A percentile compares a stretch with the other conserved stretches of the same genome.
phyloP scores from a whole-genome alignment of 331 rosid genomes.

The Malus hybrid region DNA sequence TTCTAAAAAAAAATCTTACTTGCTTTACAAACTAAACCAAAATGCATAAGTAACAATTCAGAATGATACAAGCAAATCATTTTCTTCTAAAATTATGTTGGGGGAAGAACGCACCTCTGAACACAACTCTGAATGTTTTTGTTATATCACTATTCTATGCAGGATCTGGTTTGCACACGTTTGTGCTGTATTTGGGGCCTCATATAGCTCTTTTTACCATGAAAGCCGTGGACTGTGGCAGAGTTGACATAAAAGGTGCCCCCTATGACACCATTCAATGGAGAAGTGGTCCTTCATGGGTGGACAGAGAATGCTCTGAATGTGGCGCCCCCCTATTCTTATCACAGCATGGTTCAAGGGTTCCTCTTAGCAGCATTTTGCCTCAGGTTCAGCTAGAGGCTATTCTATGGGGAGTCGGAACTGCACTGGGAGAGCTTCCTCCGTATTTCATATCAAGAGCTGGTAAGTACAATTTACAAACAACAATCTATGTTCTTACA shows the following conservation, averaged over 20 bases:
- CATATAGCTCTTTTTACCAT: slow-evolving; percentile 88
- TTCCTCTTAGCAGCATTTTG: slow-evolving; percentile 81
- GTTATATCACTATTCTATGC: slow-evolving; percentile 16
- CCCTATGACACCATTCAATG: slow-evolving; percentile 87
- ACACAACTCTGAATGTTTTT: neutral
- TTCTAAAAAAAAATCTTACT: neutral
- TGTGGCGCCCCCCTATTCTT: slow-evolving; percentile 72
- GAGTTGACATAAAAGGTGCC: slow-evolving; percentile 91
- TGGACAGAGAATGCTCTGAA: slow-evolving; percentile 73
- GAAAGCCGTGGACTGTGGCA: slow-evolving; percentile 88
- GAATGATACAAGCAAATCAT: too few relatives aligned
- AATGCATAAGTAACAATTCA: neutral
- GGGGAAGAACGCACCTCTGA: too few relatives aligned
- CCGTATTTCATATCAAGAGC: slow-evolving; percentile 98
- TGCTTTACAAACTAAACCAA: neutral
- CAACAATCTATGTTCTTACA: neutral
- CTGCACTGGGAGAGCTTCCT: slow-evolving; percentile 98
- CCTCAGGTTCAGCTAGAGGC: slow-evolving; percentile 91
- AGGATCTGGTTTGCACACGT: slow-evolving; percentile 99
- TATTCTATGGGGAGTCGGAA: slow-evolving; percentile 92
- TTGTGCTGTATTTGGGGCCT: slow-evolving; percentile 95
- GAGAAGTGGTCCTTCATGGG: slow-evolving; percentile 87
- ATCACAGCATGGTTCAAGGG: slow-evolving; percentile 47
- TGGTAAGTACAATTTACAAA: slow-evolving; percentile 51
- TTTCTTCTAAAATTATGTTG: neutral